Conservation (phyloP, 2,329 filamentous ascomycete species). For the Zasmidium citrigriseum region DNA sequence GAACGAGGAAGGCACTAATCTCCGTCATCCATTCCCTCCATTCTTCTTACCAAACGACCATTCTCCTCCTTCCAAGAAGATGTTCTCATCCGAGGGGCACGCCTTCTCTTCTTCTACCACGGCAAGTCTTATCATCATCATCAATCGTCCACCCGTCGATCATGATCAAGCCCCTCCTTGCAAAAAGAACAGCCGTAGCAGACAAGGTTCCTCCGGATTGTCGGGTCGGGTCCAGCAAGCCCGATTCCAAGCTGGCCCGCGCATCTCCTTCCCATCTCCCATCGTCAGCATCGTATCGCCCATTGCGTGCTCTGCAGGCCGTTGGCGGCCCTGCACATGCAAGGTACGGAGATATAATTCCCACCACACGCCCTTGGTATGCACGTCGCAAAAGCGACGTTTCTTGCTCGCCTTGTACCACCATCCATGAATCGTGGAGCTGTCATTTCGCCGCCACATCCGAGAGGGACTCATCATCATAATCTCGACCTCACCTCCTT, state of each 20-base stretch:
- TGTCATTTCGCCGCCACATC: background rate
- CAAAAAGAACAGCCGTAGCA: background rate
- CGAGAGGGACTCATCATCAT: too few species aligned
- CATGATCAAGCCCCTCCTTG: slow-evolving; percentile 3
- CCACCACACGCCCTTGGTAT: too few species aligned
- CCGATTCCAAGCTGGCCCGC: background rate
- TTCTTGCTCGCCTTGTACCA: background rate
- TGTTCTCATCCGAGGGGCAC: too few species aligned
- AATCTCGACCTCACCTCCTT: background rate
- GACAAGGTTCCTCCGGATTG: background rate
- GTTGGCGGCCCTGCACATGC: background rate
- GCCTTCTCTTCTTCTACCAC: too few species aligned
- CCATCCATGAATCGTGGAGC: background rate
- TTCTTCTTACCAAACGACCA: background rate
- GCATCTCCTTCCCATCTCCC: too few species aligned
- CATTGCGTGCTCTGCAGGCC: background rate
- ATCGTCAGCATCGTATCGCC: background rate
- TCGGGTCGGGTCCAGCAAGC: background rate
- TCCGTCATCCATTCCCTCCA: background rate
- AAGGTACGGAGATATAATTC: background rate
- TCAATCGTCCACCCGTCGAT: background rate
- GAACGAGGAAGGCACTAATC: too few species aligned
- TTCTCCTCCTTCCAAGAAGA: background rate
- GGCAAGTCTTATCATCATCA: background rate
- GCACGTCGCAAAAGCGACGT: too few species aligned